phyloP scores from a whole-genome alignment of 2,329 filamentous ascomycete genomes.

The Fusarium sp. region DNA sequence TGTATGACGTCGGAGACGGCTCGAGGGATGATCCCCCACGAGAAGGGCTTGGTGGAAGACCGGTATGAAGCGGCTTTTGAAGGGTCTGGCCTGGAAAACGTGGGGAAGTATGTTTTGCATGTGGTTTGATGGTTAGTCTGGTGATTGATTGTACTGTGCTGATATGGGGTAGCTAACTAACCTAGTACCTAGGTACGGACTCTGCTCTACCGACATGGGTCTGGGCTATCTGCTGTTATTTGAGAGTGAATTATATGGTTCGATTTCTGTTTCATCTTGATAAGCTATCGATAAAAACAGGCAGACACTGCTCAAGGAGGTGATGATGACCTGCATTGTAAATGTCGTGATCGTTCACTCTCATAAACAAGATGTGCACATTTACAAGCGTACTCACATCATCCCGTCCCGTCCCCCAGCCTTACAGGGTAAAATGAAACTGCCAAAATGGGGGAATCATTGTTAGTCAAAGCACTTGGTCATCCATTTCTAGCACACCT shows the following conservation, averaged over 20 bases:
- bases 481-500: constrained; percentile 10
- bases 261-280: background rate
- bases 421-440: constrained; percentile 1
- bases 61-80: constrained; percentile 17
- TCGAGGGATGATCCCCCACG: constrained; percentile 20
- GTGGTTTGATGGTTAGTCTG: background rate
- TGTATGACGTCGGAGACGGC: constrained; percentile 9
- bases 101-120: constrained; percentile 29
- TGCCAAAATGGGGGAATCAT: background rate
- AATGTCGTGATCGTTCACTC: background rate
- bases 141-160: constrained; percentile 11
- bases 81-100: constrained; percentile 3
- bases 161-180: background rate
- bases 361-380: background rate
- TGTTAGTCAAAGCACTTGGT: constrained; percentile 25
- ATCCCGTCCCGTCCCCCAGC: constrained; percentile 12
- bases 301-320: background rate
- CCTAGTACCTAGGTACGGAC: background rate
- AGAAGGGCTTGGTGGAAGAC: constrained; percentile 1
- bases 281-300: background rate
- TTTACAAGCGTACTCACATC: background rate
- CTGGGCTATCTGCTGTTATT: background rate
- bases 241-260: background rate
- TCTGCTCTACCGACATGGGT: background rate
- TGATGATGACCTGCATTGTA: background rate